Evolutionary conservation across 768 basidiomycete species (phyloP), one percentile per base, ranked within the genome.

Genomic region (Vararia minispora): DNA sequence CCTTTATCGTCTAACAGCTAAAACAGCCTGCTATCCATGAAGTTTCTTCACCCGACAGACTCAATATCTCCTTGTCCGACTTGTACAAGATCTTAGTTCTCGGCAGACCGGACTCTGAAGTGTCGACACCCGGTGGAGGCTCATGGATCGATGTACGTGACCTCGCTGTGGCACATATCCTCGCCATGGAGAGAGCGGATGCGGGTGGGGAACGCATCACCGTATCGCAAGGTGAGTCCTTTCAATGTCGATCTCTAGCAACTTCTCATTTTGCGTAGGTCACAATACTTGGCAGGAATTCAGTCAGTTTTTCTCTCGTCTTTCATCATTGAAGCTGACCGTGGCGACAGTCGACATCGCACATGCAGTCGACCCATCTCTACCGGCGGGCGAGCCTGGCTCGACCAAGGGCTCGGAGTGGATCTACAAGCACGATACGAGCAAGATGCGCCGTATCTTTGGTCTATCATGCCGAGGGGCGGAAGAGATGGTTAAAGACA

Each of bases 251-350:
- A 24, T 3, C 24, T 3, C 20, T 31, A 31, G 39, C 7, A 22
- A 16, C 18, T 40, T 26, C 20, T 14, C 28, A n/a, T n/a, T n/a
- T n/a, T n/a, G n/a, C n/a, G n/a, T n/a, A n/a, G n/a, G n/a, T n/a
- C n/a, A n/a, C n/a, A n/a, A n/a, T n/a, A n/a, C n/a, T 27, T 40
- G 39, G 39, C 39, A 40, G 33, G 39, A 40, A 12, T 10, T 40
- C 33, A 6, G 38, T 39, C 12, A 6, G 38, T 31, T 13, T 39
- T 11, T 11, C 18, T 18, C 8, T 9, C 30, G 13, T 39, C 6
- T 20, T 5, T 23, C 12, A 21, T 11, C 5, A 10, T 18, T 21
- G 13, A 23, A 3, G 16, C 24, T 32, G 26, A 29, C 25, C 5
- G 6, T 25, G 6, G 6, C 16, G 12, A 13, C 22, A 39, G 38